A percentile compares a stretch with the other conserved stretches of the same genome.
phyloP scores from a whole-genome alignment of 306 rosid species.

The Quercus alba region DNA sequence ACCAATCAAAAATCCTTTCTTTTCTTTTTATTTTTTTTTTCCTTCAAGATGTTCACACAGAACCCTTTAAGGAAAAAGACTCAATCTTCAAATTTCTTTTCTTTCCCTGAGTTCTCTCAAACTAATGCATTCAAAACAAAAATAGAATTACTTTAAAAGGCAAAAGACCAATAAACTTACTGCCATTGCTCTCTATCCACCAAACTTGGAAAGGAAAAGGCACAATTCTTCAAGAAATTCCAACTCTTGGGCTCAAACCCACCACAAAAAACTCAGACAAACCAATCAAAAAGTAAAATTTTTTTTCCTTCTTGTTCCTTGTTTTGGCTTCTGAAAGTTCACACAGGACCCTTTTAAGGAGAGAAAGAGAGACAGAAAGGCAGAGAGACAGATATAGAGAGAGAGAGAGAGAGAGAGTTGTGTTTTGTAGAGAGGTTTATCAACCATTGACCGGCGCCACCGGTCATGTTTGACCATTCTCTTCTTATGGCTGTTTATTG shows the following conservation, averaged over 20 bases:
- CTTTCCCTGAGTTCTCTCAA: slow-evolving; percentile 13
- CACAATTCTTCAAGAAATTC: slow-evolving; percentile 13
- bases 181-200: slow-evolving; percentile 54
- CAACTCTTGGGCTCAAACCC: slow-evolving; percentile 27
- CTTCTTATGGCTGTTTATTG: not conserved
- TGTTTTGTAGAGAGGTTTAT: slow-evolving; percentile 48
- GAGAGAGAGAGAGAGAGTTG: not conserved
- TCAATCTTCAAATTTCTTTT: not conserved
- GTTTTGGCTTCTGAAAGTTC: too few species aligned
- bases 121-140: slow-evolving; percentile 10
- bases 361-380: slow-evolving; percentile 23
- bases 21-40: too few species aligned
- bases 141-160: not conserved
- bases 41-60: too few species aligned
- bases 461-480: slow-evolving; percentile 74
- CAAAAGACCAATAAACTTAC: slow-evolving; percentile 35
- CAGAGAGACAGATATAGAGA: slow-evolving; percentile 16
- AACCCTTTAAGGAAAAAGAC: not conserved
- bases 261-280: slow-evolving; percentile 13
- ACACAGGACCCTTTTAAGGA: slow-evolving; percentile 7
- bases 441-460: slow-evolving; percentile 75
- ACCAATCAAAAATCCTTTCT: too few species aligned
- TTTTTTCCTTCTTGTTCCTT: too few species aligned
- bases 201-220: slow-evolving; percentile 29
- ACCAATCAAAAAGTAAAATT: not conserved